Conservation (phyloP, 2,329 filamentous ascomycete species). For the Fusarium newnesense region DNA sequence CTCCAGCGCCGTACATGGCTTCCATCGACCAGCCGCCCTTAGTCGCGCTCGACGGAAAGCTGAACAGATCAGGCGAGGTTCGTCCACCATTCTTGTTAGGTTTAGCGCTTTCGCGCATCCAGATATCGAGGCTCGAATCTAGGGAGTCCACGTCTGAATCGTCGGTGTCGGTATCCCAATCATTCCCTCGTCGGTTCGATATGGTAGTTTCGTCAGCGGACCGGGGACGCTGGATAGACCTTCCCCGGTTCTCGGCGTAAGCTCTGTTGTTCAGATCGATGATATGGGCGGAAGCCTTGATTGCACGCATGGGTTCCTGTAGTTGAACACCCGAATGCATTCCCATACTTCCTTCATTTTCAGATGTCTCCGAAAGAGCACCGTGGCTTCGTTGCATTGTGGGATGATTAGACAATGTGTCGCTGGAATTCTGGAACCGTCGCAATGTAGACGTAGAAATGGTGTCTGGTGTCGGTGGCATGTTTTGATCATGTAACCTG, state of each 20-base stretch:
- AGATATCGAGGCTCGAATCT: constrained; percentile 65
- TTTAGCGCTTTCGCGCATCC: constrained; percentile 65
- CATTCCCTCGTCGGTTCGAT: constrained; percentile 53
- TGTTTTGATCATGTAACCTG: constrained; percentile 54
- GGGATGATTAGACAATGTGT: constrained; percentile 54
- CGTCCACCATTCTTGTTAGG: constrained; percentile 46
- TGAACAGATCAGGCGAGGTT: constrained; percentile 64
- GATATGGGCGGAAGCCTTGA: constrained; percentile 34
- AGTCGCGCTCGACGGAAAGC: constrained; percentile 57
- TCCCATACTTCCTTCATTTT: constrained; percentile 29
- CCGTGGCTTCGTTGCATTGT: constrained; percentile 45
- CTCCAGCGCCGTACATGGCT: constrained; percentile 56
- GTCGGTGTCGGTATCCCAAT: constrained; percentile 58
- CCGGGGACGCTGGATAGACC: constrained; percentile 53
- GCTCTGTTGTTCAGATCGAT: constrained; percentile 37
- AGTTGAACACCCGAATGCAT: constrained; percentile 32
- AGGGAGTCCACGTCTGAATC: constrained; percentile 56
- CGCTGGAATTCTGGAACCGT: constrained; percentile 61
- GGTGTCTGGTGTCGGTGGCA: constrained; percentile 70
- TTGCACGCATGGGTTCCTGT: constrained; percentile 21
- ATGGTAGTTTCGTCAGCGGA: constrained; percentile 60
- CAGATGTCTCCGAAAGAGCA: constrained; percentile 45
- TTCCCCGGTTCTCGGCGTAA: constrained; percentile 31
- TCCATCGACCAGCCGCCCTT: constrained; percentile 59
- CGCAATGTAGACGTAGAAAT: constrained; percentile 66